Evolutionary conservation across 1,139 yeast genomes (phyloP).

Genomic region (Suhomyces bolitotheri): DNA sequence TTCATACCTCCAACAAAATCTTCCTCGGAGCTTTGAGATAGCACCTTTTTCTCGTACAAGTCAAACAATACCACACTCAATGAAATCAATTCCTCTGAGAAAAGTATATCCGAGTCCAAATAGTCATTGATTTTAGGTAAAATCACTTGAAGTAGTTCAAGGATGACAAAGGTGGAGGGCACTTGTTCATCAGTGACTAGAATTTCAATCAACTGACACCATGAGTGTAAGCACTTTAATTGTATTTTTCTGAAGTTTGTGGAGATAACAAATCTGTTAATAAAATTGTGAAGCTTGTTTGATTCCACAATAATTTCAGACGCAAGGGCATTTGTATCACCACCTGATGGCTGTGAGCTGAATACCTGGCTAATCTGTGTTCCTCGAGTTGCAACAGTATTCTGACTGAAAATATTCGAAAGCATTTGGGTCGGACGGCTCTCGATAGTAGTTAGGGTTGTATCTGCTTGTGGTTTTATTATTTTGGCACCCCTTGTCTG

Average conservation of each 20-base stretch:
- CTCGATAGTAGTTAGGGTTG: background rate
- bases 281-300: constrained; percentile 31
- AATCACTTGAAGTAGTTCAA: constrained; percentile 73
- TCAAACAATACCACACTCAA: constrained; percentile 72
- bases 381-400: constrained; percentile 1
- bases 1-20: constrained; percentile 31
- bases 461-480: constrained; percentile 11
- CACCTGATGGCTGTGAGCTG: constrained; percentile 1
- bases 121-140: constrained; percentile 78
- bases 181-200: constrained; percentile 58
- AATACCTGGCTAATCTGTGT: constrained; percentile 1
- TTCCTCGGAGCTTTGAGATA: constrained; percentile 25
- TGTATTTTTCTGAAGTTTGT: constrained; percentile 54
- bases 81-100: constrained; percentile 77
- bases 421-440: background rate
- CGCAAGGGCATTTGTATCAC: constrained; percentile 1
- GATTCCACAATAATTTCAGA: constrained; percentile 30
- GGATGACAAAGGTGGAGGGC: constrained; percentile 49
- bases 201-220: constrained; percentile 81
- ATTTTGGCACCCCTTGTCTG: constrained; percentile 23
- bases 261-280: constrained; percentile 45
- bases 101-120: constrained; percentile 62
- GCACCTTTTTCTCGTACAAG: constrained; percentile 51
- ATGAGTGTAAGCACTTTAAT: constrained; percentile 65
- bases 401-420: constrained; percentile 3